These are phyloP conservation scores for Sporisorium scitamineum DNA, from an alignment of 1,284 basidiomycete genomes.

Conservation along the genomic window DNA sequence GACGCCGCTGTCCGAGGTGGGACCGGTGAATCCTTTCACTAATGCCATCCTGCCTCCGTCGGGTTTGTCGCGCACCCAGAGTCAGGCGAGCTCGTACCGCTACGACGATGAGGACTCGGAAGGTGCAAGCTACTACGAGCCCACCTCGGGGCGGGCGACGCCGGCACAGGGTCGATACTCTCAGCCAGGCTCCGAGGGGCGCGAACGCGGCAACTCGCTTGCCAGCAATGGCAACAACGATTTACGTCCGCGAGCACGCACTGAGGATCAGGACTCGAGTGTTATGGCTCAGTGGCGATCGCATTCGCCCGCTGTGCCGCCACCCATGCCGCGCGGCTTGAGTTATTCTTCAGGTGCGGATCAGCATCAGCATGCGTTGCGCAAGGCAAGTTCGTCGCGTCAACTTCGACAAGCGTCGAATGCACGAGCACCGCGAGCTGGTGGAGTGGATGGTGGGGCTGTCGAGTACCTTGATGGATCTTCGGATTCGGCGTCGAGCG, in stretches of 20 bases:
- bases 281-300: conserved; percentile 64
- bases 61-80: conserved; percentile 46
- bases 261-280: conserved; percentile 60
- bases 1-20: conserved; percentile 58
- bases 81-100: conserved; percentile 48
- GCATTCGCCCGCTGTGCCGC: conserved; percentile 55
- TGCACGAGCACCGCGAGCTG: conserved; percentile 8
- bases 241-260: conserved; percentile 50
- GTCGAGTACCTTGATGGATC: conserved; percentile 52
- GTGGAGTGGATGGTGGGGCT: conserved; percentile 33
- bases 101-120: conserved; percentile 46
- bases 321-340: conserved; percentile 50
- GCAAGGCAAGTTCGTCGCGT: conserved; percentile 57
- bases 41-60: conserved; percentile 12
- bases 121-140: conserved; percentile 37
- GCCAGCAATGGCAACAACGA: conserved; percentile 27
- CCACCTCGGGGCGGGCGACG: conserved; percentile 45
- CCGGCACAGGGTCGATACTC: conserved; percentile 52
- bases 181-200: conserved; percentile 52
- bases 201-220: conserved; percentile 50
- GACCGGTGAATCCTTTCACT: conserved; percentile 51
- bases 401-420: conserved; percentile 48
- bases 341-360: conserved; percentile 43
- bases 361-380: conserved; percentile 50
- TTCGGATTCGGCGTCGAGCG: conserved; percentile 38